phyloP scores from a whole-genome alignment of 2,329 filamentous ascomycete species.

The Domatiomyces globalis region DNA sequence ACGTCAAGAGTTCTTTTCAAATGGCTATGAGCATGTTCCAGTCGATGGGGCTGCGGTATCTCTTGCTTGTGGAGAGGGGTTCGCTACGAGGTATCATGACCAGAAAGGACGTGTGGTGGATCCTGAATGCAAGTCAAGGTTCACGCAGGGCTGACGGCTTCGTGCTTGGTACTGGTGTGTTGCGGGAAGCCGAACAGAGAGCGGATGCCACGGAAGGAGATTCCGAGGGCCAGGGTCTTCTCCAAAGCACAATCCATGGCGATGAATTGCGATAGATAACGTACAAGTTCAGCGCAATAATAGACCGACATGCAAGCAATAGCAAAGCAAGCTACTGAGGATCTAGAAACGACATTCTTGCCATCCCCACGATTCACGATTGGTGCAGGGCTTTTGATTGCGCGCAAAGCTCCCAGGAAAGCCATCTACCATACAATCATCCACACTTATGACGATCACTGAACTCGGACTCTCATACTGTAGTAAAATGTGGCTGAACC shows the following conservation, averaged over 20 bases:
- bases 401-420: no score
- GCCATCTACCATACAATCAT: no score
- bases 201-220: constrained; percentile 11
- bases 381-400: no score
- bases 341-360: no score
- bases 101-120: constrained; percentile 95
- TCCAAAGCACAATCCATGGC: neutral
- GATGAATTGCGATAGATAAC: neutral
- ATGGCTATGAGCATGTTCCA: constrained; percentile 90
- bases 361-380: no score
- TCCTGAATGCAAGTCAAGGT: constrained; percentile 65
- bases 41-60: constrained; percentile 78
- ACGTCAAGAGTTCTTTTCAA: constrained; percentile 59
- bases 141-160: constrained; percentile 16
- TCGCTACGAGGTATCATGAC: constrained; percentile 73
- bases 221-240: neutral
- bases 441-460: no score
- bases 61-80: constrained; percentile 73
- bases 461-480: no score
- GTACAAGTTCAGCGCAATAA: no score
- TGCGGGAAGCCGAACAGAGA: constrained; percentile 7
- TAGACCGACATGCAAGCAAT: no score
- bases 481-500: no score
- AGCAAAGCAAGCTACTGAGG: no score
- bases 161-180: constrained; percentile 10